Evolutionary conservation across 257 asterid genomes (phyloP).

Genomic region (Handroanthus guayacan): DNA sequence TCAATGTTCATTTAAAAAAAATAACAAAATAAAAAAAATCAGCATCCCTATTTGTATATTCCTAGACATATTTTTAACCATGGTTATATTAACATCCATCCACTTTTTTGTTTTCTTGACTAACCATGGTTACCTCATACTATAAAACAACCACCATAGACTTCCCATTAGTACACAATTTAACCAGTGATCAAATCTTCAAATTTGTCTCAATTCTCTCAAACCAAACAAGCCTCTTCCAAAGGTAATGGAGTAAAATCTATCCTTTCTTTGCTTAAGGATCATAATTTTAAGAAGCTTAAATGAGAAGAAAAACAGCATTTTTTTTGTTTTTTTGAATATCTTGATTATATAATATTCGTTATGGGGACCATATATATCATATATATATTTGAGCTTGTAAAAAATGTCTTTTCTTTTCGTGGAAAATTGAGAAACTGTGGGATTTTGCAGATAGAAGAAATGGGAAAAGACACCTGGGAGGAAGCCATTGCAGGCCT

Average conservation of each 20-base stretch:
- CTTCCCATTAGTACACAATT: background rate
- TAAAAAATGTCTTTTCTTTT: no score
- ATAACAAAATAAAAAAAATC: background rate
- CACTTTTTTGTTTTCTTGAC: background rate
- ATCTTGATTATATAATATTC: no score
- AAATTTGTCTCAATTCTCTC: background rate
- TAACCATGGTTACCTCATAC: conserved; percentile 3
- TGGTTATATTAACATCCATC: background rate
- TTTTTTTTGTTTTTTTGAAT: no score
- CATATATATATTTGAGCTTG: no score
- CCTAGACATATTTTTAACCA: background rate
- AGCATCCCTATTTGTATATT: background rate
- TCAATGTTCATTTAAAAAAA: background rate
- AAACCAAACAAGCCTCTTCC: background rate
- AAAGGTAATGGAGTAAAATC: background rate
- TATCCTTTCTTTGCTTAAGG: background rate
- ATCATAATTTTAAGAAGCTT: no score
- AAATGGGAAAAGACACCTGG: conserved; percentile 58
- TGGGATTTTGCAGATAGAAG: conserved; percentile 55
- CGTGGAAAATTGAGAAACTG: background rate
- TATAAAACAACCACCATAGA: background rate
- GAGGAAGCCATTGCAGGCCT: conserved; percentile 87
- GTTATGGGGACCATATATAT: no score
- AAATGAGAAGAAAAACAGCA: no score
- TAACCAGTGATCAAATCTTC: background rate